These are phyloP conservation scores for Scheffersomyces titani DNA, from an alignment of 1,139 yeast species.

Conservation along the genomic window DNA sequence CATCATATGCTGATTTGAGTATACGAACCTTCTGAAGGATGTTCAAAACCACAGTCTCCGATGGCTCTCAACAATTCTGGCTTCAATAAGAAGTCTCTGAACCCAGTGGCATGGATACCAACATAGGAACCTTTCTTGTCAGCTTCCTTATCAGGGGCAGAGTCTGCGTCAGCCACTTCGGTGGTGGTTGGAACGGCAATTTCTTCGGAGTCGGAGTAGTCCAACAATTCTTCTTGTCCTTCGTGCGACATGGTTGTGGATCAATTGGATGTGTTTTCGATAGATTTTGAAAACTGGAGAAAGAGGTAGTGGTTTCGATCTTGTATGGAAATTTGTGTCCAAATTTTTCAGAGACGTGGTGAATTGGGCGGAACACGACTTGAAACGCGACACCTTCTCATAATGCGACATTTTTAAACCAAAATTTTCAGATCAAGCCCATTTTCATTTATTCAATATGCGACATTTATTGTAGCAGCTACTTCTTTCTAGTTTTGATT, in stretches of 20 bases:
- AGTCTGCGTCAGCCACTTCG: conserved; percentile 51
- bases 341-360: conserved; percentile 2
- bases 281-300: conserved; percentile 1
- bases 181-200: conserved; percentile 74
- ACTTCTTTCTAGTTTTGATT: no score
- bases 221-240: conserved; percentile 98
- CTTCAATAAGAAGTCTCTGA: conserved; percentile 94
- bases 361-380: not conserved
- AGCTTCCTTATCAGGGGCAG: conserved; percentile 47
- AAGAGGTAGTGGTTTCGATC: conserved; percentile 1
- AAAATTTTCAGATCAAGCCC: not conserved
- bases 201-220: conserved; percentile 98
- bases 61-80: conserved; percentile 97
- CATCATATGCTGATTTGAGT: not conserved
- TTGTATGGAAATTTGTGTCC: conserved; percentile 1
- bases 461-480: not conserved
- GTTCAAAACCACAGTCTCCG: conserved; percentile 99
- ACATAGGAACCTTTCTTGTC: conserved; percentile 98
- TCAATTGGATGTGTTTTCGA: not conserved
- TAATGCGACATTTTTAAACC: not conserved
- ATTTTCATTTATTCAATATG: not conserved
- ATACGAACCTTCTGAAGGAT: conserved; percentile 96
- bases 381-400: not conserved
- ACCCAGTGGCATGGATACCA: conserved; percentile 97
- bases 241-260: conserved; percentile 67